phyloP scores from a whole-genome alignment of 257 asterid genomes.

The Salvia splendens region DNA sequence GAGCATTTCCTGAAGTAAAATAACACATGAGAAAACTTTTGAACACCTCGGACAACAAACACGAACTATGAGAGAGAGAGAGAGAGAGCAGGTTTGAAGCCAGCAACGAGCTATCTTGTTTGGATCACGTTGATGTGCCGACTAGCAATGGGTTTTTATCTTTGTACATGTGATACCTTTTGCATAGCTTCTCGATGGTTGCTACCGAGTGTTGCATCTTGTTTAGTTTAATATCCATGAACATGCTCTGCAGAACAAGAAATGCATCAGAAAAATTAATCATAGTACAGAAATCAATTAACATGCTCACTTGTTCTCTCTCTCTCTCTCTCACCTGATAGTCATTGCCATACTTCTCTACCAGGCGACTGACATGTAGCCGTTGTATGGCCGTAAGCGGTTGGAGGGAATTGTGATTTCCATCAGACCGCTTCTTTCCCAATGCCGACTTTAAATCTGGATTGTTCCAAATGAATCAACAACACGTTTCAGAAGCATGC shows the following conservation, averaged over 20 bases:
- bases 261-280: constrained; percentile 15
- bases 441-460: constrained; percentile 84
- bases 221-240: constrained; percentile 85
- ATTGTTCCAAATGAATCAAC: constrained; percentile 25
- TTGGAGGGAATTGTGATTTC: constrained; percentile 57
- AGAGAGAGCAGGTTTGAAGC: constrained; percentile 10
- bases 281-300: neutral
- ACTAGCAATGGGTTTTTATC: constrained; percentile 69
- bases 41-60: too few species aligned
- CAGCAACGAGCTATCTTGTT: constrained; percentile 9
- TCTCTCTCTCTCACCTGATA: constrained; percentile 52
- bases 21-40: too few species aligned
- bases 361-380: constrained; percentile 56
- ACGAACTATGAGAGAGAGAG: too few species aligned
- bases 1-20: neutral
- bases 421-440: constrained; percentile 84
- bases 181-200: constrained; percentile 77
- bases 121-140: constrained; percentile 31
- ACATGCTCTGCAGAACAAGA: constrained; percentile 73
- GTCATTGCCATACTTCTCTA: constrained; percentile 80
- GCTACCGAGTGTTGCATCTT: constrained; percentile 88
- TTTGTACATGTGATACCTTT: constrained; percentile 61
- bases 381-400: constrained; percentile 84
- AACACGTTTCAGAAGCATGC: constrained; percentile 15
- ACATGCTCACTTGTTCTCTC: too few species aligned